phyloP scores from a whole-genome alignment of 2,329 filamentous ascomycete species.

The Penicillium sp. region DNA sequence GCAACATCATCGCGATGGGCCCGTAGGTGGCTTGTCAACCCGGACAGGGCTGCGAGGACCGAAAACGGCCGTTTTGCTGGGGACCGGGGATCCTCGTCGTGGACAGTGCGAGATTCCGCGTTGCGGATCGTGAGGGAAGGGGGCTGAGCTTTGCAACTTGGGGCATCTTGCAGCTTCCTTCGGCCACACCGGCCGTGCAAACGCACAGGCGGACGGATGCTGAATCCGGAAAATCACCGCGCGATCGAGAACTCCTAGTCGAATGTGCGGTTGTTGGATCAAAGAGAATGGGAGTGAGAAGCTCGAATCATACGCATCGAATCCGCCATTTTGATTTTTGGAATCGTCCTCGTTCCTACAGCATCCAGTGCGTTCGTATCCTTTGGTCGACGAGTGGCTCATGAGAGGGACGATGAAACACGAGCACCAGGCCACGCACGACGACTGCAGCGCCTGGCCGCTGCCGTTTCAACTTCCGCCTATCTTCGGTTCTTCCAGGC shows the following conservation, averaged over 20 bases:
- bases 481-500: neutral
- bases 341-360: neutral
- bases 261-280: too few species aligned
- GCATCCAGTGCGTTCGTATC: neutral
- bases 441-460: neutral
- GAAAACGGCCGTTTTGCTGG: too few species aligned
- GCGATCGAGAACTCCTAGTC: constrained; percentile 5
- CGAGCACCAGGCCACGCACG: neutral
- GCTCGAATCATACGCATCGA: too few species aligned
- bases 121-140: constrained; percentile 21
- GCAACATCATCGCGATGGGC: neutral
- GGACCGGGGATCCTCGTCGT: constrained; percentile 11
- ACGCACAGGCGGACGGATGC: constrained; percentile 8
- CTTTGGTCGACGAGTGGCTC: neutral
- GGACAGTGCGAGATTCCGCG: constrained; percentile 15
- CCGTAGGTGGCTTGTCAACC: neutral
- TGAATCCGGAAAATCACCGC: constrained; percentile 14
- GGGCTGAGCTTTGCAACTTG: constrained; percentile 30
- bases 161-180: constrained; percentile 20
- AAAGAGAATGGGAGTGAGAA: too few species aligned
- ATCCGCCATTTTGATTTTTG: neutral
- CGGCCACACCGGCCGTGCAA: constrained; percentile 20
- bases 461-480: constrained; percentile 11
- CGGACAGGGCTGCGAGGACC: too few species aligned
- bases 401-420: constrained; percentile 9